Evolutionary conservation across 495 filamentous ascomycete species (phyloP).

Genomic region (Xanthoparmelia taractica): DNA sequence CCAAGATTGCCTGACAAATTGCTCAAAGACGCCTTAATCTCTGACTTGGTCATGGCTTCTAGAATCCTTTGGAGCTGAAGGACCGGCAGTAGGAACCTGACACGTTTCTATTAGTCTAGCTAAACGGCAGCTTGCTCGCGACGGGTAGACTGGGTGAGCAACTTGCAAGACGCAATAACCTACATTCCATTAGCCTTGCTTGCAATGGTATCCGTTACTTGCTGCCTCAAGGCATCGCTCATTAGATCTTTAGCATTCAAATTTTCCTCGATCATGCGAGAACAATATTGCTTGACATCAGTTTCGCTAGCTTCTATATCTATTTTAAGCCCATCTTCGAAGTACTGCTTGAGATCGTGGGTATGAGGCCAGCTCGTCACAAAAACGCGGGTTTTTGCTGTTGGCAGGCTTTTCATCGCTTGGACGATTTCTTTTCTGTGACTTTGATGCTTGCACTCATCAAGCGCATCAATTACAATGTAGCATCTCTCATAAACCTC

Average conservation of each 20-base stretch:
- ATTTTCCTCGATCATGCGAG: constrained; percentile 12
- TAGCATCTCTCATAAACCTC: not conserved
- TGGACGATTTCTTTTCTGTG: constrained; percentile 17
- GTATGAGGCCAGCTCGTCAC: constrained; percentile 28
- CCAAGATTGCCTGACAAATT: constrained; percentile 27
- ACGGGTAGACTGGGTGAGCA: not conserved
- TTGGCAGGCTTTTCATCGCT: constrained; percentile 14
- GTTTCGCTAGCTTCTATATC: constrained; percentile 27
- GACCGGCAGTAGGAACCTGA: constrained; percentile 47
- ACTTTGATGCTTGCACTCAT: constrained; percentile 27
- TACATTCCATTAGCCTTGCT: constrained; percentile 24
- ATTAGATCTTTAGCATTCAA: not conserved
- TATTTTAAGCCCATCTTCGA: constrained; percentile 17
- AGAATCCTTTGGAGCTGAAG: constrained; percentile 40
- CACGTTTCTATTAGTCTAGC: not conserved
- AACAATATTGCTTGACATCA: constrained; percentile 28
- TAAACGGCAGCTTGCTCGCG: not conserved
- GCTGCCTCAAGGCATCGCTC: constrained; percentile 5
- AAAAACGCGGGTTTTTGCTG: constrained; percentile 16
- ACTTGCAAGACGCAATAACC: not conserved
- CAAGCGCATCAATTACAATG: constrained; percentile 23
- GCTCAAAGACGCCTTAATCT: constrained; percentile 31
- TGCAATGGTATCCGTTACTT: constrained; percentile 13
- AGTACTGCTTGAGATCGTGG: constrained; percentile 21
- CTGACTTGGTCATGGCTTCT: constrained; percentile 27